A percentile compares a stretch with the other conserved stretches of the same genome.
phyloP scores from a whole-genome alignment of 257 asterid species.

The Scutellaria minor region DNA sequence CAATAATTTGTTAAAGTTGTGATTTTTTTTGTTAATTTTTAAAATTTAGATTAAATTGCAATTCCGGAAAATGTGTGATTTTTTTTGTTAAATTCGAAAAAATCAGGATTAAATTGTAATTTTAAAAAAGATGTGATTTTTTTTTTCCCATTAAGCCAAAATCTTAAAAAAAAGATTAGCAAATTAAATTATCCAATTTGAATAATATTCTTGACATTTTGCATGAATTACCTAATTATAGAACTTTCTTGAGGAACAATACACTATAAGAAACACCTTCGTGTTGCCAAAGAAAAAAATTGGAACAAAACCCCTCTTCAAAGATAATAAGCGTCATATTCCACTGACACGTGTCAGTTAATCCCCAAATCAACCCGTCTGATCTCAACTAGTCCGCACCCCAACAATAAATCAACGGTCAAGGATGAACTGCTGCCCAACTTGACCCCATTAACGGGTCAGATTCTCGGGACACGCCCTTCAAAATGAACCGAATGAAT shows the following conservation, averaged over 20 bases:
- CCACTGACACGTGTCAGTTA: constrained; percentile 36
- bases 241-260: constrained; percentile 45
- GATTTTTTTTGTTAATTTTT: no score
- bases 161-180: no score
- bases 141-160: no score
- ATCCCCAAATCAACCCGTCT: constrained; percentile 35
- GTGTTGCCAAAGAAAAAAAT: constrained; percentile 34
- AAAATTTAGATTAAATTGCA: no score
- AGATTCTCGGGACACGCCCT: constrained; percentile 42
- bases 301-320: background rate
- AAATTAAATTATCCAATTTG: no score
- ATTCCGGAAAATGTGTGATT: no score
- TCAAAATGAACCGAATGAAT: constrained; percentile 31
- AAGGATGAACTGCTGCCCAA: constrained; percentile 15
- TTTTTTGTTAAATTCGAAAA: no score
- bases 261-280: background rate
- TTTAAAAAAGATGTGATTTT: no score
- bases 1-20: no score
- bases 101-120: no score
- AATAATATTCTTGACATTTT: background rate
- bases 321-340: background rate
- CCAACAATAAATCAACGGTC: constrained; percentile 53
- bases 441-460: constrained; percentile 36
- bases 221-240: constrained; percentile 1
- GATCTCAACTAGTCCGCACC: constrained; percentile 31